phyloP scores from a whole-genome alignment of 371 early-diverging fungal genomes.

The Quaeritorhiza haematococci region DNA sequence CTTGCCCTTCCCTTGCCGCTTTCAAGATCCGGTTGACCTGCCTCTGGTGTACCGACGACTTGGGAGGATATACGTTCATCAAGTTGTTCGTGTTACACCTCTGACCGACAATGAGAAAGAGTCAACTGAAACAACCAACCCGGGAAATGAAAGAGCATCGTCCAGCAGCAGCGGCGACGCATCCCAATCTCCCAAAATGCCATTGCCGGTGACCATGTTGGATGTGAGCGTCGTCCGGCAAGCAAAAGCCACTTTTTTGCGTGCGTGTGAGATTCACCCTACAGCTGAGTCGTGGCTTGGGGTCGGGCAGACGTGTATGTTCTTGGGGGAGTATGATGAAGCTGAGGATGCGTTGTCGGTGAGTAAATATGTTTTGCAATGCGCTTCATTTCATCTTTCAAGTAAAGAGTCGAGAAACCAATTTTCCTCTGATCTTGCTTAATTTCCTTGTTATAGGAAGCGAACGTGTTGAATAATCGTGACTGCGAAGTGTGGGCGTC shows the following conservation, averaged over 20 bases:
- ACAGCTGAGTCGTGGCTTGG: conserved; percentile 39
- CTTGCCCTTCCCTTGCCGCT: background rate
- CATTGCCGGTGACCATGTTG: conserved; percentile 6
- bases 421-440: too few relatives aligned
- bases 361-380: background rate
- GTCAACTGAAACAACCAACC: too few relatives aligned
- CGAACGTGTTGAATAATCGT: conserved; percentile 47
- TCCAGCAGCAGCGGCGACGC: too few relatives aligned
- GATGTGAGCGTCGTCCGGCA: conserved; percentile 26
- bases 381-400: background rate
- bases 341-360: conserved; percentile 51
- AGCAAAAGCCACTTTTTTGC: conserved; percentile 43
- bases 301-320: conserved; percentile 39
- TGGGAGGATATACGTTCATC: conserved; percentile 35
- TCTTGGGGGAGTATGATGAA: conserved; percentile 34
- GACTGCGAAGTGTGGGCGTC: conserved; percentile 46
- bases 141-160: too few relatives aligned
- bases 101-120: too few relatives aligned
- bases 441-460: conserved; percentile 49
- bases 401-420: conserved; percentile 1
- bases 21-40: conserved; percentile 28
- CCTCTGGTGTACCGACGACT: conserved; percentile 40
- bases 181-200: conserved; percentile 8
- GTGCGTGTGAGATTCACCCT: conserved; percentile 32
- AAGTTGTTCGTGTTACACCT: too few relatives aligned